These are phyloP conservation scores for Alternaria hordeiaustralica DNA, from an alignment of 2,329 filamentous ascomycete genomes.

Conservation along the genomic window DNA sequence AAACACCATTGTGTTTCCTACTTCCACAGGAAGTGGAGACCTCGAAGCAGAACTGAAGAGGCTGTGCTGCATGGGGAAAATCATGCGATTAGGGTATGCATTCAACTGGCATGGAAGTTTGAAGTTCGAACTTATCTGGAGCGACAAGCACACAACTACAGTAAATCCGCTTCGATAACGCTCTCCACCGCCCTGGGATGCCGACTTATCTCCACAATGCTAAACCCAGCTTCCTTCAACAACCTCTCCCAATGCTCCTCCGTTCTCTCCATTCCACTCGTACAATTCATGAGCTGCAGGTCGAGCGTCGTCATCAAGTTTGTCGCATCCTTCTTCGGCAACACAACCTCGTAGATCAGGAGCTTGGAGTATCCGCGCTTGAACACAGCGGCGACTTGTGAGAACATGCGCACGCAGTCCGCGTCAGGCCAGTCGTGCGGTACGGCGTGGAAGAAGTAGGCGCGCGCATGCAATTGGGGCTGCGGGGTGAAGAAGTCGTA, in stretches of 20 bases:
- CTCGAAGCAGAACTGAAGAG: neutral
- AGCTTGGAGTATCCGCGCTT: slow-evolving; percentile 3
- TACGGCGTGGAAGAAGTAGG: slow-evolving; percentile 3
- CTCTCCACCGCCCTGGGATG: slow-evolving; percentile 7
- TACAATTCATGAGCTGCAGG: slow-evolving; percentile 7
- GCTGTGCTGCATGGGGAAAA: neutral
- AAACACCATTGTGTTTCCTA: slow-evolving; percentile 13
- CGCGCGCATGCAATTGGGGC: neutral
- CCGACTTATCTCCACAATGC: neutral
- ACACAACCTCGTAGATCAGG: slow-evolving; percentile 3
- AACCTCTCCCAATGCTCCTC: slow-evolving; percentile 3
- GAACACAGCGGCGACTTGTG: neutral
- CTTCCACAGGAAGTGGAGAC: neutral
- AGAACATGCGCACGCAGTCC: slow-evolving; percentile 5
- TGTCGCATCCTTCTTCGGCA: slow-evolving; percentile 5
- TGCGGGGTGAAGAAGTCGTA: slow-evolving; percentile 10
- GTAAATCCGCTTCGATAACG: slow-evolving; percentile 3
- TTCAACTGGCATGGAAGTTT: neutral
- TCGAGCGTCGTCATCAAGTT: slow-evolving; percentile 7
- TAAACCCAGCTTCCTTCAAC: neutral
- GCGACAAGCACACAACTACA: neutral
- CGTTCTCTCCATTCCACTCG: slow-evolving; percentile 5
- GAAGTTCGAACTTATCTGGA: neutral
- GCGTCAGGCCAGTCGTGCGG: slow-evolving; percentile 5
- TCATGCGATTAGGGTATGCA: neutral